Base-by-base conservation (phyloP, 1,284 basidiomycete species). In the Spongiforma sp. region DNA sequence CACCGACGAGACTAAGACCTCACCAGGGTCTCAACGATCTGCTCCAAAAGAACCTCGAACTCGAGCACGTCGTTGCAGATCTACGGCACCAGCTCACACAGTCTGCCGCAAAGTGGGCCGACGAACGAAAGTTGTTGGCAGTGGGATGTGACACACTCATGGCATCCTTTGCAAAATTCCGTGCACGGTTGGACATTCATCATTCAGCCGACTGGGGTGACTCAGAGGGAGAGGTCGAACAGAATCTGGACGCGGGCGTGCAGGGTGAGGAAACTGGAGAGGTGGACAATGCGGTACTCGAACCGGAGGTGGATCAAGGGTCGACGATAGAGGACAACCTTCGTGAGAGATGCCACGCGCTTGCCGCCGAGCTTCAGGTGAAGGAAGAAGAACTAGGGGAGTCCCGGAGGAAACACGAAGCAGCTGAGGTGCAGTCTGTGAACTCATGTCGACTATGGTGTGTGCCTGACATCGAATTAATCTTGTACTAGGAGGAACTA, bases 111-210 rank as follows among this genome's bases (percentile, higher is more conserved):
- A 75, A 72, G 64, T 76, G 72, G 74, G 74, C 67, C 9, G 74
- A 73, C 46, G 72, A 73, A 64, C 72, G 74, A 54, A 73, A 73
- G 59, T 61, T 59, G 37, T 62, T 73, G 53, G 65, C 65, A 50
- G 53, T 60, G 56, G 69, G 65, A 30, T 73, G 72, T 39, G 74
- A 73, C 41, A 15, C 53, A 15, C 74, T 73, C 71, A 73, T 73
- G 72, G 73, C 72, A 28, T 76, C 74, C 32, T 73, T 73, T 72
- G 74, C 73, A 33, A 73, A 76, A 56, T 76, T 75, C 46, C 72
- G 72, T 41, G 73, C 72, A 55, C 65, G 68, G 2, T 53, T 76
- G 2, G 72, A 76, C 50, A 52, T 61, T 3, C 72, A 75, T 34
- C 61, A 67, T 24, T 64, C 62, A 33, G n/a, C n/a, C n/a, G 69